Evolutionary conservation across 306 rosid species (phyloP), one percentile per base, ranked within the genome.

Genomic region (Casuarina cunninghamiana): DNA sequence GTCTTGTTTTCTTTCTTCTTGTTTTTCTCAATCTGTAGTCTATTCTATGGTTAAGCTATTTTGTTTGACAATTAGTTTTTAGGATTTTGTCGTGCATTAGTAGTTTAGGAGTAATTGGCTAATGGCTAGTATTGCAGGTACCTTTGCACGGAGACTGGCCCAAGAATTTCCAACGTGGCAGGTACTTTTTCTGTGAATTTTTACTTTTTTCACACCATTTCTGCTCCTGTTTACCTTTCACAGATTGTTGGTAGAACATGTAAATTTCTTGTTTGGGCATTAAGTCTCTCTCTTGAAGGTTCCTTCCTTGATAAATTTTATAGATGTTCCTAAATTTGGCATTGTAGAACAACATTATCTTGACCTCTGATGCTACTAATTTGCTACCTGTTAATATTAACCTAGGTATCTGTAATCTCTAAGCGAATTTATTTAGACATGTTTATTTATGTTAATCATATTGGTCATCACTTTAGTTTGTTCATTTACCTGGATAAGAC

Each of bases 151-250:
- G 84, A 92, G 88, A 85, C 76, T 95, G 93, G 97, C 88, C 3
- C 84, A 83, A 80, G 97, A 89, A 86, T 95, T 92, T 88, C 97
- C 97, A 43, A 85, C 79, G 35, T 95, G 98, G 97, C 97, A 95
- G 97, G 98, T 95, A 89, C 75, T 84, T 73, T 78, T 26, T 63
- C 80, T 63, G 53, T 65, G 73, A n/a, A 6, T 76, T 72, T 84
- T 43, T 78, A 50, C 79, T 63, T 39, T 45, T 16, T 55, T 76
- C 68, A 38, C 44, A 72, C 42, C 0, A 13, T 55, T 32, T 62
- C 41, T 37, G 42, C n/a, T 62, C 4, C 69, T 38, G 3, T 32
- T 37, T 62, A 12, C 44, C 7, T 41, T 71, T 70, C 39, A 42
- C 50, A 19, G 53, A 53, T 37, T 37, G 2, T 53, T 35, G 69